Conservation (phyloP, 768 basidiomycete genomes). For the Rubroboletus satanas region DNA sequence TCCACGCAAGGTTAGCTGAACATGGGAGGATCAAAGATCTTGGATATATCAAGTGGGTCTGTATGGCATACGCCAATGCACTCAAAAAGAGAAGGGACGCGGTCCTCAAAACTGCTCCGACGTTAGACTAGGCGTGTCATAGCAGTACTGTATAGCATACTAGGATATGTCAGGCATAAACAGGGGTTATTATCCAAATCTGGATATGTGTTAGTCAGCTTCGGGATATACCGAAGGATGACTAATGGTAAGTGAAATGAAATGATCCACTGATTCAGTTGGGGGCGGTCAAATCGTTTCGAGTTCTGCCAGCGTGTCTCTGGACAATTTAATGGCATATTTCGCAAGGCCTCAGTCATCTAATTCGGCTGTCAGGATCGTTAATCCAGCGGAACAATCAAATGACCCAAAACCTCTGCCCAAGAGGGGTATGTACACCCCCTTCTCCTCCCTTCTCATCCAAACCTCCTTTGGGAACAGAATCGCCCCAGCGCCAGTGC, state of each 20-base stretch:
- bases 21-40: constrained; percentile 44
- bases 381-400: constrained; percentile 47
- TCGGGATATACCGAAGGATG: constrained; percentile 18
- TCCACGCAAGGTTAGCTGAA: constrained; percentile 71
- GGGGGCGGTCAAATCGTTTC: not conserved
- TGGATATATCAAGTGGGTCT: constrained; percentile 67
- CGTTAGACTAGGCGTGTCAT: constrained; percentile 4
- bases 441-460: not conserved
- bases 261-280: constrained; percentile 4
- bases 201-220: not conserved
- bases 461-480: constrained; percentile 32
- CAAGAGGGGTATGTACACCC: constrained; percentile 51
- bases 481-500: constrained; percentile 75
- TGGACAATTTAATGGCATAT: constrained; percentile 52
- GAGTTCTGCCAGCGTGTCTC: not conserved
- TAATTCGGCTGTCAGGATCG: constrained; percentile 67
- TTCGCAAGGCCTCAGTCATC: constrained; percentile 59
- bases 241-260: constrained; percentile 15
- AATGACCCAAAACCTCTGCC: constrained; percentile 40
- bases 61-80: constrained; percentile 68
- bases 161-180: no score
- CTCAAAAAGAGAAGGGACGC: constrained; percentile 57
- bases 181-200: not conserved
- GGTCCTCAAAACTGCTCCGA: constrained; percentile 17
- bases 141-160: not conserved